phyloP scores from a whole-genome alignment of 1,284 basidiomycete genomes.

The Wolfiporia cocos region DNA sequence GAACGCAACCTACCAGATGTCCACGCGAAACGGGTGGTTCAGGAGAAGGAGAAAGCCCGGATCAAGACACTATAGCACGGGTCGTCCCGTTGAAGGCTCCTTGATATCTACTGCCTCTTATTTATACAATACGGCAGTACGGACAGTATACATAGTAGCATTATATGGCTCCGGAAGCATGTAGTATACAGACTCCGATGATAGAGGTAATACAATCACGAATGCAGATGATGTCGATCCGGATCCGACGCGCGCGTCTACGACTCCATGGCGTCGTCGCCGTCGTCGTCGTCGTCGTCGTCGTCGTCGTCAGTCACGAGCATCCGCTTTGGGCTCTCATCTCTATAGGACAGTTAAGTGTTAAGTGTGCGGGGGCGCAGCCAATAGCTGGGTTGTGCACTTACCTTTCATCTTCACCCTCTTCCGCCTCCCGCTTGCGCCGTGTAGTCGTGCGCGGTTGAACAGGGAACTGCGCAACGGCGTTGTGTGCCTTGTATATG shows the following conservation, averaged over 20 bases:
- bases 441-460: slow-evolving; percentile 36
- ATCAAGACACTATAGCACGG: slow-evolving; percentile 61
- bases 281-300: too few relatives aligned
- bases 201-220: too few relatives aligned
- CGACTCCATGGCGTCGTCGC: slow-evolving; percentile 26
- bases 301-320: too few relatives aligned
- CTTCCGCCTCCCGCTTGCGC: slow-evolving; percentile 63
- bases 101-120: too few relatives aligned
- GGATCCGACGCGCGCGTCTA: slow-evolving; percentile 3
- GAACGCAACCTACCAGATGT: too few relatives aligned
- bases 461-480: slow-evolving; percentile 50
- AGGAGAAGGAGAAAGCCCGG: slow-evolving; percentile 77
- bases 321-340: slow-evolving; percentile 23
- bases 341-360: too few relatives aligned
- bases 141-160: slow-evolving; percentile 6
- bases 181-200: slow-evolving; percentile 4
- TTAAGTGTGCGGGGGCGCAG: too few relatives aligned
- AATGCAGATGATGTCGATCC: background rate
- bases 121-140: slow-evolving; percentile 3
- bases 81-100: too few relatives aligned
- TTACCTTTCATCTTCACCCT: slow-evolving; percentile 52
- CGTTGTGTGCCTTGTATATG: slow-evolving; percentile 74
- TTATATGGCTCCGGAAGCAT: background rate
- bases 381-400: too few relatives aligned
- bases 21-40: slow-evolving; percentile 69